Base-by-base conservation (phyloP, 164 flowering plant genomes). In the Stephania cephalantha region DNA sequence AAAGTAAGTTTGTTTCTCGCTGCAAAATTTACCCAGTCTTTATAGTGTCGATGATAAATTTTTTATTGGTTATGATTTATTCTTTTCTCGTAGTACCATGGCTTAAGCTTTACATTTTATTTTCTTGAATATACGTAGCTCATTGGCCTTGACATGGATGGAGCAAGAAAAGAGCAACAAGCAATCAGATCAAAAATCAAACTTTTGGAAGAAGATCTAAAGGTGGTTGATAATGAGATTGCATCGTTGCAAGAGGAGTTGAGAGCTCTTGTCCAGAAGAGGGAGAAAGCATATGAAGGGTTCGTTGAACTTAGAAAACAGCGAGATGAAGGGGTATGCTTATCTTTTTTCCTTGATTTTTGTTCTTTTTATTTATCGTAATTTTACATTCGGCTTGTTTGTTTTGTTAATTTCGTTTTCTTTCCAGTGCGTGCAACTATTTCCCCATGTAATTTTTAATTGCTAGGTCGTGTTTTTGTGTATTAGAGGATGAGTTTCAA, bases 251-350 rank as follows among this genome's bases (percentile, higher is more conserved):
- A 89, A 83, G 87, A 76, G 15, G 90, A 94, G 68, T 68, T 90
- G 81, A 53, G 45, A 5, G 73, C 70, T 67, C 77, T 85, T 46
- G 79, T 75, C 11, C 78, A 88, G 75, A 85, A 87, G 73, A 89
- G 85, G 84, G 88, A 88, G 46, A 86, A 86, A 73, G 87, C 86
- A 8, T 84, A 69, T 75, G 88, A 87, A 73, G 76, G 45, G 63
- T 75, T 89, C 48, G 66, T 78, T 50, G 86, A 85, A 22, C 78
- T 94, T 55, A 88, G 90, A 79, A 88, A 85, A 83, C 83, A 83
- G 74, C 96, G 91, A 22, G 94, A 90, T 69, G 88, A 84, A 64
- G 90, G 78, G 92, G 99, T 92, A 90, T 55, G 80, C n/a, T 30
- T 8, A 74, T 8, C 52, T 72, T n/a, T 46, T 53, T 73, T 0